These are phyloP conservation scores for Fusarium nelsonii DNA, from an alignment of 2,329 filamentous ascomycete genomes.

Conservation along the genomic window DNA sequence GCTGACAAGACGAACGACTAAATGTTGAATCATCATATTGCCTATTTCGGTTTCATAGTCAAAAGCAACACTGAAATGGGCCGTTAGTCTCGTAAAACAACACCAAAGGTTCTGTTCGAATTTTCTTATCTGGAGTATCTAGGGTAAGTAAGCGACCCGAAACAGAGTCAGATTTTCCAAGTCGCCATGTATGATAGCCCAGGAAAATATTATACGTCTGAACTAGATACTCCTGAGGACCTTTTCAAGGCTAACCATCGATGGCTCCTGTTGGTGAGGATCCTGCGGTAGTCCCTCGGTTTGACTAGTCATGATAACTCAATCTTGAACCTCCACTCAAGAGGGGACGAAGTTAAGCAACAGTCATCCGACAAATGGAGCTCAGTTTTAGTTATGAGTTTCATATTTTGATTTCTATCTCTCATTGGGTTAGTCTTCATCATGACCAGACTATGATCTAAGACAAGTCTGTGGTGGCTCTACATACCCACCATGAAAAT, in stretches of 20 bases:
- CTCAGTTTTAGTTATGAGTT: not conserved
- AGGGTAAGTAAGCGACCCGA: not conserved
- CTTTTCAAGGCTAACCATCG: not conserved
- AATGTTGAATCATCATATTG: not conserved
- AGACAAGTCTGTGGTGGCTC: conserved; percentile 12
- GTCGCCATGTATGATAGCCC: not conserved
- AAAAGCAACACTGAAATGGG: too few relatives aligned
- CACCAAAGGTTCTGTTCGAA: not conserved
- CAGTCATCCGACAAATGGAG: not conserved
- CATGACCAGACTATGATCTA: conserved; percentile 7
- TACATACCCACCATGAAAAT: conserved; percentile 13
- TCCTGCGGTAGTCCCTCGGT: conserved; percentile 2
- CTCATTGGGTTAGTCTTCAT: not conserved
- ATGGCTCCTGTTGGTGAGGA: not conserved
- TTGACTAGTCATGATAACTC: conserved; percentile 15
- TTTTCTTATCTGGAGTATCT: not conserved
- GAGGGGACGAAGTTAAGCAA: not conserved
- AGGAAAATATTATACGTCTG: not conserved
- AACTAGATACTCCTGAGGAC: not conserved
- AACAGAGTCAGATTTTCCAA: not conserved
- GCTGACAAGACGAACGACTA: not conserved
- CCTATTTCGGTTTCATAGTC: too few relatives aligned
- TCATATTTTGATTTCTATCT: not conserved
- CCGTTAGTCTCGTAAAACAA: too few relatives aligned
- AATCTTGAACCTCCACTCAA: conserved; percentile 11